Conservation (phyloP, 371 early-diverging fungal genomes). For the Homolaphlyctis polyrhiza region DNA sequence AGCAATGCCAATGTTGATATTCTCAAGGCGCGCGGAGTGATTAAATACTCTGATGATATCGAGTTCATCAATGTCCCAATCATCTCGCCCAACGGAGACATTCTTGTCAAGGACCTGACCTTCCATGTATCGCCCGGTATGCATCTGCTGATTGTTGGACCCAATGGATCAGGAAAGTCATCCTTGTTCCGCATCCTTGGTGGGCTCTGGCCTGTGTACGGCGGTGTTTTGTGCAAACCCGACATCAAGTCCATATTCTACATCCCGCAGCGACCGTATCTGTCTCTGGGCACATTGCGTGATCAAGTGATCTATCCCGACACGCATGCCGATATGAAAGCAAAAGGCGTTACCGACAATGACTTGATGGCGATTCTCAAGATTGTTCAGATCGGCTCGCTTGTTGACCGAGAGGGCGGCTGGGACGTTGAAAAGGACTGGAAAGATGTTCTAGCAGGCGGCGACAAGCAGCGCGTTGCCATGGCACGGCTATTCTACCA, state of each 20-base stretch:
- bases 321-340: conserved; percentile 68
- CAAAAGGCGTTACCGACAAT: conserved; percentile 67
- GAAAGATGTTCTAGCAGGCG: conserved; percentile 52
- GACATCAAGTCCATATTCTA: conserved; percentile 61
- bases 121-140: conserved; percentile 40
- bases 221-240: conserved; percentile 78
- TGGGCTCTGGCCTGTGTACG: conserved; percentile 71
- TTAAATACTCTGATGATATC: conserved; percentile 51
- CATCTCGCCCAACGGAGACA: conserved; percentile 90
- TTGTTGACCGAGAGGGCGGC: conserved; percentile 82
- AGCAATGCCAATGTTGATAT: conserved; percentile 30
- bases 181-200: conserved; percentile 75
- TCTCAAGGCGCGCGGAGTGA: conserved; percentile 21
- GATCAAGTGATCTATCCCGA: conserved; percentile 74
- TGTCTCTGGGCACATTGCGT: conserved; percentile 75
- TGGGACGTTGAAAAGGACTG: conserved; percentile 73
- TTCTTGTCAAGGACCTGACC: conserved; percentile 65
- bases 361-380: conserved; percentile 68
- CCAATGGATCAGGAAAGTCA: conserved; percentile 80
- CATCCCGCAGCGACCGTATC: conserved; percentile 86
- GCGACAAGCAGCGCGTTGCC: conserved; percentile 38
- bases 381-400: conserved; percentile 64
- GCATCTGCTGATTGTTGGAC: conserved; percentile 62
- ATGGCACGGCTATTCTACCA: conserved; percentile 54
- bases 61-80: conserved; percentile 86